Evolutionary conservation across 179 eudicot genomes (phyloP), one percentile per base, ranked within the genome.

Genomic region (Pouteria campechiana): DNA sequence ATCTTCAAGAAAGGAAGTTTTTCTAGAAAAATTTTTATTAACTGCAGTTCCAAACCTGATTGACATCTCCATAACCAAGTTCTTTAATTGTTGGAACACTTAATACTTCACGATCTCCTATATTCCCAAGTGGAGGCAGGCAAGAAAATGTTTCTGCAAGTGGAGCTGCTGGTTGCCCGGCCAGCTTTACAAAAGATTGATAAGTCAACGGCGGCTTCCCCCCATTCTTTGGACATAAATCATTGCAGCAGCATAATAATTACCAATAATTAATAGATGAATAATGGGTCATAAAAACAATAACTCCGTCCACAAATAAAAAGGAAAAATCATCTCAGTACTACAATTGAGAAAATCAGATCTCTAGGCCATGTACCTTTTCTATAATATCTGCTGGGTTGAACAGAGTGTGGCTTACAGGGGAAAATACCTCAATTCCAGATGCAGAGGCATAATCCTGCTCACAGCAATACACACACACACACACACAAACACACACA

Each of bases 361-460:
- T 28, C 35, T 24, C 42, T 12, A 30, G 14, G 14, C 28, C 13
- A 30, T 14, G 16, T 67, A 88, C 97, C 97, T 88, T 88, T 28
- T 46, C 39, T 46, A 88, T 70, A 36, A 88, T 73, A 13, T 65
- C 84, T 68, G 81, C 79, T 51, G 97, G 94, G 54, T 84, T 66
- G 43, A 77, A 87, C 24, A 88, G 82, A 5, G 97, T 83, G 63
- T 88, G 97, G 50, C 94, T 83, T 49, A 83, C 94, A 25, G 94
- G 94, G 32, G 84, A 77, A 60, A 75, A 79, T 13, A 83, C 60
- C 67, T 80, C 94, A 36, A 88, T 58, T 50, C 92, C 82, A 49
- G 58, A 45, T 35, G 42, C 50, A 54, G 70, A 68, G 43, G 92
- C 73, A 67, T 73, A 59, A 7, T 54, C 55, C 97, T 88, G 92